Evolutionary conservation across 768 basidiomycete genomes (phyloP).

Genomic region (Boletus pseudopeckii): DNA sequence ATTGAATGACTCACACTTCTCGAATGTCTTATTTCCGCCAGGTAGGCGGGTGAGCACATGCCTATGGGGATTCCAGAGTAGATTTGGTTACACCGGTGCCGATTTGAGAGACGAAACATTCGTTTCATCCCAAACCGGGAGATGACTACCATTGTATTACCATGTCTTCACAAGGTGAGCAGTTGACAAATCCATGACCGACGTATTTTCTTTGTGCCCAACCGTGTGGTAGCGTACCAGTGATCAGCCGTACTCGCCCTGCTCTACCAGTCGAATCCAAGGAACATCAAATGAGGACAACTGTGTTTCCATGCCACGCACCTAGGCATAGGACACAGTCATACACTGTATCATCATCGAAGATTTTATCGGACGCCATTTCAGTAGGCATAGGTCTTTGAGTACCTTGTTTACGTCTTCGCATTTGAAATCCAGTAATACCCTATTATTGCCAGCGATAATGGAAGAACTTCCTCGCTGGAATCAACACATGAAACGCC

Average conservation of each 20-base stretch:
- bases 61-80: background rate
- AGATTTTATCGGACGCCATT: background rate
- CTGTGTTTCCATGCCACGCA: background rate
- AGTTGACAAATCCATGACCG: background rate
- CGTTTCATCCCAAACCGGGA: conserved; percentile 14
- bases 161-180: background rate
- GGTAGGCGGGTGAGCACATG: conserved; percentile 2
- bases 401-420: background rate
- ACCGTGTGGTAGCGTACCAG: background rate
- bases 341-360: background rate
- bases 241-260: background rate
- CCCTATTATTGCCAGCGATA: background rate
- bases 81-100: background rate
- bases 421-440: conserved; percentile 15
- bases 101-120: conserved; percentile 14
- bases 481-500: background rate
- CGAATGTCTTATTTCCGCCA: conserved; percentile 8
- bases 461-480: background rate
- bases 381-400: background rate
- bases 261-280: background rate
- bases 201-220: background rate
- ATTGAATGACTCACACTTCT: conserved; percentile 2
- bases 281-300: background rate
- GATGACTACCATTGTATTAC: background rate
- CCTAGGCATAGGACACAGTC: background rate